Conservation (phyloP, 2,329 filamentous ascomycete species). For the Colletotrichum filicis region DNA sequence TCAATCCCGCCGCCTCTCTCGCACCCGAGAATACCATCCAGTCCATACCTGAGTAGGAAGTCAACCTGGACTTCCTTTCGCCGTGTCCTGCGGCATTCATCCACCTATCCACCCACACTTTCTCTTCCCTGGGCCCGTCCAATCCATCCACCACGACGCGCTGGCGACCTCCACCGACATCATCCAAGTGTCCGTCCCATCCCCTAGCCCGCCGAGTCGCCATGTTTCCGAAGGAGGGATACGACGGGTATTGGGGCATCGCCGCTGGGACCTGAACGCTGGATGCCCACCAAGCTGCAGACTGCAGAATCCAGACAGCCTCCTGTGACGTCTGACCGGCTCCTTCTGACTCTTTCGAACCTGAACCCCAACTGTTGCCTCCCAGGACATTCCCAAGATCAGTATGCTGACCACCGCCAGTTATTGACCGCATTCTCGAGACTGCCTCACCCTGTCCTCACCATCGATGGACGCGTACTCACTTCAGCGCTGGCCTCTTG, state of each 20-base stretch:
- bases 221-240: neutral
- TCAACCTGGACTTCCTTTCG: neutral
- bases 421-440: neutral
- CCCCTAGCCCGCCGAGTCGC: neutral
- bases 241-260: neutral
- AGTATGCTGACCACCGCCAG: neutral
- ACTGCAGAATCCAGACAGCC: no score
- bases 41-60: neutral
- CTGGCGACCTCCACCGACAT: conserved; percentile 22
- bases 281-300: no score
- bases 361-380: neutral
- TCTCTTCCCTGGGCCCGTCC: neutral
- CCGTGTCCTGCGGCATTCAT: neutral
- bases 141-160: conserved; percentile 15
- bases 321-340: no score
- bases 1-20: neutral
- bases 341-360: neutral
- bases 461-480: neutral
- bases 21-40: neutral
- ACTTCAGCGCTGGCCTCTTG: neutral
- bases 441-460: neutral
- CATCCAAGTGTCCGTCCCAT: neutral
- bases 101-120: neutral
- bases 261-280: neutral
- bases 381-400: neutral